Base-by-base conservation (phyloP, 1,284 basidiomycete genomes). In the Schizophyllum amplum region DNA sequence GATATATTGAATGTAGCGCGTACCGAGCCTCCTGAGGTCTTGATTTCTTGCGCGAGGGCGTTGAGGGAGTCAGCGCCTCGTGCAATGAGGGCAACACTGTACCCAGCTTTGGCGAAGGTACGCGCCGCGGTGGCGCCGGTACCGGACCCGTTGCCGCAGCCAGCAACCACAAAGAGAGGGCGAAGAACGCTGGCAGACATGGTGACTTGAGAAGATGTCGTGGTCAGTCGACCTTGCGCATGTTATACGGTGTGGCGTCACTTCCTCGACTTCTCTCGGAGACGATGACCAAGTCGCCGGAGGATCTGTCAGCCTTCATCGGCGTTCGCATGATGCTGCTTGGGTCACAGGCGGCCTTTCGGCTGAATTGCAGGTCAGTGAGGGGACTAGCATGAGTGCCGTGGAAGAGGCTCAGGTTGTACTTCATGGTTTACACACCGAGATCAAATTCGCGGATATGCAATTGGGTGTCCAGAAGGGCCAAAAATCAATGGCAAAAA, bases 31-130 rank as follows among this genome's bases (percentile, higher is more conserved):
- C 84, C 86, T n/a, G 71, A 68, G 15, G 67, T 60, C 56, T 77
- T 84, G 53, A 90, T 75, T 52, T 84, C 82, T 1, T 75, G 65
- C 5, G 82, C 78, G 6, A 85, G 69, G 47, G 74, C 76, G 55
- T 80, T 71, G 9, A 87, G 71, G 21, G 74, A 66, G 21, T 82
- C 80, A 1, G 73, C 67, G 49, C 81, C 80, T 48, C 88, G 76
- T 7, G 86, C 84, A 51, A 90, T 75, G 51, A 90, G 69, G 0
- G 87, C 87, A 47, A 90, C 76, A 48, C 76, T 79, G 64, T 87
- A 90, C 0, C 87, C 87, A 33, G 79, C 70, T 64, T 81, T 80
- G 4, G 83, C 75, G 60, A 87, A 87, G 13, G 83, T 61, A n/a
- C 25, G 63, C 63, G 63, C 63, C 17, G 57, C 55, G 24, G 64